These are phyloP conservation scores for Erysiphe neolycopersici DNA, from an alignment of 2,329 filamentous ascomycete genomes.

Conservation along the genomic window DNA sequence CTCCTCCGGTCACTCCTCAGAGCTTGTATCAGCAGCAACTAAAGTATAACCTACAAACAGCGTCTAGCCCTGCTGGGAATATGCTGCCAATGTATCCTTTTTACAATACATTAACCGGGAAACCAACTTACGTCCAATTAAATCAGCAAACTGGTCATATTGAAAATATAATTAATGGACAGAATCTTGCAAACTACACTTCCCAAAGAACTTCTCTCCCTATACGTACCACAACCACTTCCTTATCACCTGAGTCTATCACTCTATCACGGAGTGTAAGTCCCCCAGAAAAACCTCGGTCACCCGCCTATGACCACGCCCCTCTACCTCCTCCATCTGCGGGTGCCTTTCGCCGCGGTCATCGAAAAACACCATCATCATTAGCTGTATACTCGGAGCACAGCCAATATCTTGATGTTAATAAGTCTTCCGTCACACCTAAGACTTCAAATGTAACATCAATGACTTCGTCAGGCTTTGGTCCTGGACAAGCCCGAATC, in stretches of 20 bases:
- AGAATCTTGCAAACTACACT: constrained; percentile 17
- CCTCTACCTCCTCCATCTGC: constrained; percentile 70
- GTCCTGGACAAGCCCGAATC: constrained; percentile 72
- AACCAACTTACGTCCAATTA: constrained; percentile 43
- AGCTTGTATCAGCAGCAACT: constrained; percentile 23
- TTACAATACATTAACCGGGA: constrained; percentile 65
- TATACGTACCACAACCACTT: constrained; percentile 49
- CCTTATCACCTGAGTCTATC: constrained; percentile 35
- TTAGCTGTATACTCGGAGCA: constrained; percentile 17
- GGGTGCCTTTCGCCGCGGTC: constrained; percentile 75
- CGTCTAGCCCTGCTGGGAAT: constrained; percentile 22
- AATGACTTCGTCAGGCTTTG: constrained; percentile 57
- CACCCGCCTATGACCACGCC: constrained; percentile 39
- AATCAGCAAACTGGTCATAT: constrained; percentile 17
- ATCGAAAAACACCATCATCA: constrained; percentile 61
- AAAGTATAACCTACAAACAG: constrained; percentile 17
- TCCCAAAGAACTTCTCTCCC: constrained; percentile 32
- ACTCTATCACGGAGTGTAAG: constrained; percentile 32
- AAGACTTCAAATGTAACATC: constrained; percentile 59
- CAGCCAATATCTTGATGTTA: constrained; percentile 11
- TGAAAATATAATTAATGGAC: constrained; percentile 15
- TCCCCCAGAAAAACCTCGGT: constrained; percentile 37
- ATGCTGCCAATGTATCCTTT: constrained; percentile 59
- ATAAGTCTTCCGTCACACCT: constrained; percentile 35
- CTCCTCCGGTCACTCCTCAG: constrained; percentile 23